These are phyloP conservation scores for Apophysomyces trapeziformis DNA, from an alignment of 371 early-diverging fungal genomes.

Conservation along the genomic window DNA sequence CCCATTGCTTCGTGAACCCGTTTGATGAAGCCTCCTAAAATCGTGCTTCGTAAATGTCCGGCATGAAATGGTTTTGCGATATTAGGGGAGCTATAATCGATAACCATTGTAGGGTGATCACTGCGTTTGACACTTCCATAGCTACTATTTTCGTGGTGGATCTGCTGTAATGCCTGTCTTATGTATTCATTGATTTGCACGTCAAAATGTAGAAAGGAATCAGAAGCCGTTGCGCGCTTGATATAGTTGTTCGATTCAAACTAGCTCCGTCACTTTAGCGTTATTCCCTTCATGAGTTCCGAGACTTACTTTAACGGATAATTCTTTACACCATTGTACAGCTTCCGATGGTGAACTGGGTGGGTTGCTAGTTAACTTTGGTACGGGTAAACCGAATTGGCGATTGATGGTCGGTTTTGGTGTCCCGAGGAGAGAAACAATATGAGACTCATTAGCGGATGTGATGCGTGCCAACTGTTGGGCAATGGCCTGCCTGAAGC, in stretches of 20 bases:
- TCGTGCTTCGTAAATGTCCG: constrained; percentile 98
- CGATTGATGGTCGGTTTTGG: constrained; percentile 15
- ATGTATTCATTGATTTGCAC: constrained; percentile 57
- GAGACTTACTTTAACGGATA: constrained; percentile 45
- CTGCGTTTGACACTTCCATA: constrained; percentile 36
- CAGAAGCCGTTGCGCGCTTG: constrained; percentile 45
- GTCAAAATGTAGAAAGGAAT: constrained; percentile 73
- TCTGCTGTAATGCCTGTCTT: constrained; percentile 50
- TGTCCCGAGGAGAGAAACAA: constrained; percentile 17
- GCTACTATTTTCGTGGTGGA: constrained; percentile 22
- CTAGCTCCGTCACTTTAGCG: neutral
- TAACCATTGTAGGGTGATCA: constrained; percentile 58
- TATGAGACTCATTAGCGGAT: constrained; percentile 19
- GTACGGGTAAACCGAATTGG: constrained; percentile 26
- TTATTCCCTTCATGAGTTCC: neutral
- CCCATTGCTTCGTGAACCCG: constrained; percentile 86
- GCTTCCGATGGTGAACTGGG: neutral
- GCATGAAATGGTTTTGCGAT: constrained; percentile 99
- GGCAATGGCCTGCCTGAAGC: constrained; percentile 27
- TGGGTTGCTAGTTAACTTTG: constrained; percentile 9
- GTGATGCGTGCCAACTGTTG: constrained; percentile 19
- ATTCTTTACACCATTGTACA: constrained; percentile 46
- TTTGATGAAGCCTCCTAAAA: constrained; percentile 94
- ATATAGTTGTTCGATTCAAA: constrained; percentile 28
- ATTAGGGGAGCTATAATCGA: constrained; percentile 98